Evolutionary conservation across 306 rosid species (phyloP).

Genomic region (Trifolium dubium): DNA sequence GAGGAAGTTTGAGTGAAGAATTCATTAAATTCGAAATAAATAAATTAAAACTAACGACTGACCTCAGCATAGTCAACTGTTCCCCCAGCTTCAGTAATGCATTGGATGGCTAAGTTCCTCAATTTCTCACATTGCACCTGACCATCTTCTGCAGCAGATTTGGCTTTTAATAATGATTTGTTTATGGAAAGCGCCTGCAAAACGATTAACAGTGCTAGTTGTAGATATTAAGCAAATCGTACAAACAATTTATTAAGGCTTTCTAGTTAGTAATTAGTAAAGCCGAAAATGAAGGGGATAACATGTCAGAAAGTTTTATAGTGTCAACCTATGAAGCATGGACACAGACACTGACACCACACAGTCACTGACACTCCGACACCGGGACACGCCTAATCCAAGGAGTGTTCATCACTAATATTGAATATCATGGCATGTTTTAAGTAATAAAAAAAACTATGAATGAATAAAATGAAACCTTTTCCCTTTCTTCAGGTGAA

Average conservation of each 20-base stretch:
- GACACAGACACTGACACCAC: too few species aligned
- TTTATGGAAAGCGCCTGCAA: conserved; percentile 77
- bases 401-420: too few species aligned
- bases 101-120: conserved; percentile 52
- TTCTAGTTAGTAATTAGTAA: neutral
- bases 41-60: neutral
- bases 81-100: conserved; percentile 77
- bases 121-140: conserved; percentile 58
- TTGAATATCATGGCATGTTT: conserved; percentile 16
- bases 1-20: neutral
- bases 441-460: neutral
- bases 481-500: conserved; percentile 70
- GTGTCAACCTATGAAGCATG: neutral
- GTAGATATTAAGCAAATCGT: neutral
- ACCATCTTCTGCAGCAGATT: conserved; percentile 68
- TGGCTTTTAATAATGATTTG: conserved; percentile 73
- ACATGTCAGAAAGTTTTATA: conserved; percentile 14
- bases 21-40: conserved; percentile 17
- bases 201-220: conserved; percentile 33
- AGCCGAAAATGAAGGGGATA: conserved; percentile 19
- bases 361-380: too few species aligned
- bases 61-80: conserved; percentile 91
- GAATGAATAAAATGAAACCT: conserved; percentile 54
- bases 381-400: too few species aligned
- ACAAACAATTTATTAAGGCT: neutral